A percentile compares a stretch with the other conserved stretches of the same genome.
phyloP scores from a whole-genome alignment of 2,329 filamentous ascomycete genomes.

The Talaromyces sp. region DNA sequence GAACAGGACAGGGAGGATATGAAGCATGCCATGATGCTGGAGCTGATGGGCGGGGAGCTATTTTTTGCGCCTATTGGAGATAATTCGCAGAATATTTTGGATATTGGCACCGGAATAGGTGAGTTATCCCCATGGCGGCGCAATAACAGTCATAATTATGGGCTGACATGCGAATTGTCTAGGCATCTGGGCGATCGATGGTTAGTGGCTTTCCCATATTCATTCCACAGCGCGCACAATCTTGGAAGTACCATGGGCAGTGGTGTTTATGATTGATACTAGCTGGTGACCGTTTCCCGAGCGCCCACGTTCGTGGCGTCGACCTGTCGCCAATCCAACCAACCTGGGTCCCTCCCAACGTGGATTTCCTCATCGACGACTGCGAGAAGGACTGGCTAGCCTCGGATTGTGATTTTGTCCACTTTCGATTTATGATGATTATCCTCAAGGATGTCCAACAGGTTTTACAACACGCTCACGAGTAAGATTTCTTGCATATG shows the following conservation, averaged over 20 bases:
- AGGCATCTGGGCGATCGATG: slow-evolving; percentile 10
- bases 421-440: slow-evolving; percentile 9
- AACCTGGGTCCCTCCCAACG: slow-evolving; percentile 10
- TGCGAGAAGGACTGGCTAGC: slow-evolving; percentile 10
- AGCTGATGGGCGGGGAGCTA: slow-evolving; percentile 3
- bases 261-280: background rate
- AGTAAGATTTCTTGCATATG: background rate
- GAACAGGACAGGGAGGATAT: slow-evolving; percentile 12
- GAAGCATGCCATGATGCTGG: slow-evolving; percentile 13
- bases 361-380: slow-evolving; percentile 10
- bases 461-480: slow-evolving; percentile 3
- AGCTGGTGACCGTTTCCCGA: slow-evolving; percentile 8
- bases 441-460: slow-evolving; percentile 4
- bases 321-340: slow-evolving; percentile 11
- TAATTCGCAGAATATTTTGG: slow-evolving; percentile 6
- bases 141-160: slow-evolving; percentile 15
- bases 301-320: slow-evolving; percentile 44
- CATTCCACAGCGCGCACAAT: background rate
- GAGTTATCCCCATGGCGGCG: slow-evolving; percentile 14
- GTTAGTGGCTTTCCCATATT: background rate
- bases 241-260: background rate
- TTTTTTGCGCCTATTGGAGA: slow-evolving; percentile 9
- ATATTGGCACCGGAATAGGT: slow-evolving; percentile 19
- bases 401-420: slow-evolving; percentile 6
- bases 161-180: background rate